Base-by-base conservation (phyloP, 371 early-diverging fungal genomes). In the Amoeboaphelidium protococcarum region DNA sequence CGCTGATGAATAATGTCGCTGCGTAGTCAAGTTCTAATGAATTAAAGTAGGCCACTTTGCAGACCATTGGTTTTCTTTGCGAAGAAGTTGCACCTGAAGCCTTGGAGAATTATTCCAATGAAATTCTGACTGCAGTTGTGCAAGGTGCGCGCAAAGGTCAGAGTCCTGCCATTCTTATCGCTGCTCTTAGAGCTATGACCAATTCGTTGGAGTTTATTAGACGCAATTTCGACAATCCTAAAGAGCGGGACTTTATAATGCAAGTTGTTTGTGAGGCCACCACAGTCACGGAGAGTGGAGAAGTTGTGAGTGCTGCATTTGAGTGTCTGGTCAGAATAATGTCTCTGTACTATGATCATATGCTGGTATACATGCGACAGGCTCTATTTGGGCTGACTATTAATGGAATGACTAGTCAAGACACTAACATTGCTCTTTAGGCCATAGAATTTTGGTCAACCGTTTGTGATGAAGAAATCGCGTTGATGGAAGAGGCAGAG, bases 391-490 rank as follows among this genome's bases (percentile, higher is more conserved):
- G 76, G 74, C 68, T 94, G 25, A 89, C 92, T 21, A 67, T 89
- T 24, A 60, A 68, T 49, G 89, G 87, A 20, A 89, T 95, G 89
- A 76, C 76, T 51, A 27, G 47, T 27, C 20, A 57, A 10, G 74
- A 80, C 45, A 78, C 81, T 40, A 73, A 73, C 20, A 82, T 95
- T 37, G 87, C 80, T 2, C 61, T 87, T 48, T 94, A 95, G 60
- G 91, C 94, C 40, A 76, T 95, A 48, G 96, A 95, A 67, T 95
- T 95, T 59, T 95, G 96, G 96, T 85, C 90, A 16, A 88, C 92
- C 20, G 80, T 95, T 19, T 88, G 87, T 58, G 96, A 95, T 52
- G 81, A 77, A 50, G 96, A 95, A 62, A 71, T 79, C 44, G 76
- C 78, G 42, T 55, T 80, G 10, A 64, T 65, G 26, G 54, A 63